phyloP scores from a whole-genome alignment of 495 filamentous ascomycete species.

The Sordaria brevicollis region DNA sequence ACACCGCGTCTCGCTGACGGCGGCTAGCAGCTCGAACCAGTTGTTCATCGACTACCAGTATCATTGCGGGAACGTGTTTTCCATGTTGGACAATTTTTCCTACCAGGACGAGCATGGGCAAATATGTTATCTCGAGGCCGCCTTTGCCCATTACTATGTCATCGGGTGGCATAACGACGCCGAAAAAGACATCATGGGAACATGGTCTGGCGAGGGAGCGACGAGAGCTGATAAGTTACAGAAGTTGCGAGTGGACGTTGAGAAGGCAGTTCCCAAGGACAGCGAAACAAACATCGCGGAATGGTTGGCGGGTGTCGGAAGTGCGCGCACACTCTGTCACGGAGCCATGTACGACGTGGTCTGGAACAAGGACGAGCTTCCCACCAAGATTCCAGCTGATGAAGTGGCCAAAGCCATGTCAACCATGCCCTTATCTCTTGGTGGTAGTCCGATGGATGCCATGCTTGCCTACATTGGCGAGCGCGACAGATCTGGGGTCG shows the following conservation, averaged over 20 bases:
- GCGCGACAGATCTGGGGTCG: neutral
- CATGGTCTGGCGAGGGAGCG: neutral
- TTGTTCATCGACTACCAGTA: constrained; percentile 42
- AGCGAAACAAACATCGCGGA: neutral
- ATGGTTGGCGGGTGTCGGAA: neutral
- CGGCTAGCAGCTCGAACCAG: constrained; percentile 31
- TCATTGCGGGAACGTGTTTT: constrained; percentile 43
- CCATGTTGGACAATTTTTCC: constrained; percentile 35
- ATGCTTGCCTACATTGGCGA: constrained; percentile 25
- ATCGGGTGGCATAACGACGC: constrained; percentile 39
- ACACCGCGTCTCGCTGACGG: constrained; percentile 16
- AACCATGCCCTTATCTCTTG: constrained; percentile 23
- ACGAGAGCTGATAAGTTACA: neutral
- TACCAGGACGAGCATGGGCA: constrained; percentile 13
- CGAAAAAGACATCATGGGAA: constrained; percentile 14
- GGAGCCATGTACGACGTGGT: constrained; percentile 37
- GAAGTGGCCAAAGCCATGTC: neutral
- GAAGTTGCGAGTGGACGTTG: neutral
- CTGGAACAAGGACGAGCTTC: constrained; percentile 21
- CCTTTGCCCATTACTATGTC: constrained; percentile 36
- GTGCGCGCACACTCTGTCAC: constrained; percentile 23
- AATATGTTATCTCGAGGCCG: constrained; percentile 16
- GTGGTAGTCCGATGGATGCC: constrained; percentile 37
- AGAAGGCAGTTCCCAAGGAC: neutral
- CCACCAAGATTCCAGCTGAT: constrained; percentile 21